Base-by-base conservation (phyloP, 2,329 filamentous ascomycete species). In the Dryadomyces quercivorus region DNA sequence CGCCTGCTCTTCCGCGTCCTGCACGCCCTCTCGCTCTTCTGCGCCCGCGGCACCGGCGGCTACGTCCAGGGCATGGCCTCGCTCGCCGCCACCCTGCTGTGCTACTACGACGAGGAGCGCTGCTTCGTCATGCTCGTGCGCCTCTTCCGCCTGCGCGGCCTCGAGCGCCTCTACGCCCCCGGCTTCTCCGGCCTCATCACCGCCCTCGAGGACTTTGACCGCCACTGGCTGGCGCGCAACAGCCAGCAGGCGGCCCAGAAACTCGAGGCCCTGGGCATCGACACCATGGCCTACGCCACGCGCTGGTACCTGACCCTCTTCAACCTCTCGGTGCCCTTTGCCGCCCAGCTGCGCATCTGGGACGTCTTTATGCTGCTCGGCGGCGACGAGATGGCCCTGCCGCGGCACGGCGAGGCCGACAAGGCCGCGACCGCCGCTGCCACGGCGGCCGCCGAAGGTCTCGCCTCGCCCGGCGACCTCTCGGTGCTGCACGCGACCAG, bases 21-120 rank as follows among this genome's bases (percentile, higher is more conserved):
- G 31, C 93, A 97, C 66, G 86, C 88, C 47, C 81, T 97, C 65
- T 92, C 90, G 18, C 78, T 98, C 12, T 94, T 96, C 67, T 92
- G 92, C 60, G 88, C 89, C 0, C 85, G 87, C 22, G 93, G 88
- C 6, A 52, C 43, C 5, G 51, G 51, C 12, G 93, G 93, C 31
- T 98, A 98, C 67, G 93, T 97, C 0, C 93, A 98, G 69, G 93
- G 93, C 53, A 98, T 98, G 93, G 93, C 92, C 16, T 88, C 90
- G 21, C 74, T 97, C 43, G 91, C 88, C 1, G 92, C 92, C 1
- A 97, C 93, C 0, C 74, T 98, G 20, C 80, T 98, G 7, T 95
- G 92, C 66, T 98, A 98, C 67, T 98, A 91, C 67, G 92, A 97
- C 60, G 93, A 98, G 69, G 93, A 96, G 68, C 83, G 83, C 62